phyloP scores from a whole-genome alignment of 2,329 filamentous ascomycete genomes.

The Lasiodiplodia gonubiensis region DNA sequence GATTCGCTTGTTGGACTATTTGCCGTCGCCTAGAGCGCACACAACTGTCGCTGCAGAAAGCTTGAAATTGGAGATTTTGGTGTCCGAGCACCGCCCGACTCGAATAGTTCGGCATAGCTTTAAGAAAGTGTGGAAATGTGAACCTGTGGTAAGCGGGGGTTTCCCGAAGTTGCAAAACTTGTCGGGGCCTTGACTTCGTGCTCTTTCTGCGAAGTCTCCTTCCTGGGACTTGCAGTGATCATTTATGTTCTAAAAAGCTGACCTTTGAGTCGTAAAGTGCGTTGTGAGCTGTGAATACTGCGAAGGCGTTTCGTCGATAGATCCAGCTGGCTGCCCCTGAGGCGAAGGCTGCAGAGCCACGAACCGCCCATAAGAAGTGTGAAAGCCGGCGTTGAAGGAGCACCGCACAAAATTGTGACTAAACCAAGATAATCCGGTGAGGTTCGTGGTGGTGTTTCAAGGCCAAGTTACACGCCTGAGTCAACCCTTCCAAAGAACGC shows the following conservation, averaged over 20 bases:
- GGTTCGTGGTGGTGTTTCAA: neutral
- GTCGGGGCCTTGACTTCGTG: neutral
- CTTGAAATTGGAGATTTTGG: neutral
- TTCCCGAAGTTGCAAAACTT: neutral
- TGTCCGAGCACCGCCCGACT: neutral
- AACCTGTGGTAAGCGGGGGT: neutral
- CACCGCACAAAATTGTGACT: neutral
- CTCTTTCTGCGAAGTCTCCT: neutral
- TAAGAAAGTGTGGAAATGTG: neutral
- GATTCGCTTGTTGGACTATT: conserved; percentile 6
- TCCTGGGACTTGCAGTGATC: neutral
- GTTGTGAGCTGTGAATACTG: neutral
- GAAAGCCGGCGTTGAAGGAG: neutral
- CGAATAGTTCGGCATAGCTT: neutral
- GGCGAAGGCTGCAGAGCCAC: neutral
- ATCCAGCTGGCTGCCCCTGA: neutral
- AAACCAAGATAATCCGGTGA: neutral
- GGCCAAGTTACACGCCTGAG: neutral
- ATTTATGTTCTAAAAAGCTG: neutral
- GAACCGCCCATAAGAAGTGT: neutral
- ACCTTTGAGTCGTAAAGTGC: neutral
- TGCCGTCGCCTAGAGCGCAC: conserved; percentile 4
- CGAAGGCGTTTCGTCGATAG: neutral
- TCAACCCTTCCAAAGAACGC: neutral
- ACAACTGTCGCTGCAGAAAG: conserved; percentile 1